Percentiles rank a stretch among this genome's conserved stretches.
Conservation (phyloP, 192 early-diverging fungal species). For the Diversispora eburnea region DNA sequence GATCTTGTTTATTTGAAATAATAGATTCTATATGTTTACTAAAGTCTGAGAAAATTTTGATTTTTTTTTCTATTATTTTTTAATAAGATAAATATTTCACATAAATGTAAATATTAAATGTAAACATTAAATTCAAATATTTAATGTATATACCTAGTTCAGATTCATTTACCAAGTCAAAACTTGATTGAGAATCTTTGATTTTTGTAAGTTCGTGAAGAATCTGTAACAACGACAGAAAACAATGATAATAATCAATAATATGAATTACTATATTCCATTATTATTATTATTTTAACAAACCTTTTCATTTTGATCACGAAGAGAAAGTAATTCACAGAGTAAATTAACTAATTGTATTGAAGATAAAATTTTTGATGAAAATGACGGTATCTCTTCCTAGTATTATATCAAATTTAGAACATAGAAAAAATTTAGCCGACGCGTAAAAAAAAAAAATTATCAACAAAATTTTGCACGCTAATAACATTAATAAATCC, state of each 20-base stretch:
- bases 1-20: slow-evolving; percentile 16
- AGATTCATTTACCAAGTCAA: slow-evolving; percentile 5
- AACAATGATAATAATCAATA: neutral
- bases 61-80: slow-evolving; percentile 21
- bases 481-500: neutral
- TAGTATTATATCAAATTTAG: neutral
- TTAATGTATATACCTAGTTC: slow-evolving; percentile 6
- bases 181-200: slow-evolving; percentile 15
- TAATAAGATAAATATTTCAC: neutral
- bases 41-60: slow-evolving; percentile 3
- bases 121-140: neutral
- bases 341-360: slow-evolving; percentile 4
- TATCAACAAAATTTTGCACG: neutral
- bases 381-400: neutral
- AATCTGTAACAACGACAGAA: neutral
- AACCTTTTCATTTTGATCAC: neutral
- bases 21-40: slow-evolving; percentile 12
- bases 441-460: neutral
- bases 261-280: too few species aligned
- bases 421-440: neutral
- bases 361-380: slow-evolving; percentile 4
- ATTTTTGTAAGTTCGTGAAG: slow-evolving; percentile 10
- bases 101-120: neutral
- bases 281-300: neutral
- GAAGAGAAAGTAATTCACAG: slow-evolving; percentile 5